phyloP scores from a whole-genome alignment of 345 rosid genomes.

The Boechera stricta region DNA sequence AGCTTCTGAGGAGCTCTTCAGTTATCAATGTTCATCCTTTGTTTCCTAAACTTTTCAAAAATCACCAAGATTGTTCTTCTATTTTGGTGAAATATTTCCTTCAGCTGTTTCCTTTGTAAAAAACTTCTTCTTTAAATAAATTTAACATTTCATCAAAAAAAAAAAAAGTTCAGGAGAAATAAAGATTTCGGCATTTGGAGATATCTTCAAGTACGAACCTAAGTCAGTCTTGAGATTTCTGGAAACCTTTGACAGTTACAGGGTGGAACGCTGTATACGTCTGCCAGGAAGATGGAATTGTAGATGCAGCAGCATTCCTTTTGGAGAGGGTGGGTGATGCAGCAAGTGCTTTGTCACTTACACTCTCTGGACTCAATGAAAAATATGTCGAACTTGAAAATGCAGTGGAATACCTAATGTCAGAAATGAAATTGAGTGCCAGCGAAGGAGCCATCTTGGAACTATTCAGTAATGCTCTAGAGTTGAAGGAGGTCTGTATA shows the following conservation, averaged over 20 bases:
- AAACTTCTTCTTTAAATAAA: no score
- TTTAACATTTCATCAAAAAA: no score
- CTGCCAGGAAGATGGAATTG: slow-evolving; percentile 85
- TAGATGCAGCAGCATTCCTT: slow-evolving; percentile 93
- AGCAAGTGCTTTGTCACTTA: slow-evolving; percentile 89
- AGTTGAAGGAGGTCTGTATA: slow-evolving; percentile 69
- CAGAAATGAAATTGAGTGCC: slow-evolving; percentile 43
- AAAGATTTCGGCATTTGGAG: no score
- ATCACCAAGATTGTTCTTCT: no score
- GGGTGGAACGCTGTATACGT: slow-evolving; percentile 95
- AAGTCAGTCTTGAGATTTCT: slow-evolving; percentile 86
- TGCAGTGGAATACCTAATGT: slow-evolving; percentile 53
- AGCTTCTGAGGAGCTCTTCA: no score
- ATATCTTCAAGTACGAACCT: slow-evolving; percentile 60
- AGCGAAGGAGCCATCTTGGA: slow-evolving; percentile 49
- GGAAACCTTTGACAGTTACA: slow-evolving; percentile 97
- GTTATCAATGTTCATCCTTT: no score
- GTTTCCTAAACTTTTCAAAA: no score
- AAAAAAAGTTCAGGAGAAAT: no score
- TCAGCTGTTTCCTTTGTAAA: no score
- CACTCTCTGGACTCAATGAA: slow-evolving; percentile 75
- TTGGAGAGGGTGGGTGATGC: slow-evolving; percentile 99
- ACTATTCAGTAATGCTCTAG: slow-evolving; percentile 51
- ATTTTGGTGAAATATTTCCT: no score
- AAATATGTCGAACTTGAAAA: slow-evolving; percentile 71